phyloP scores from a whole-genome alignment of 495 filamentous ascomycete species.

The Xanthoparmelia taractica region DNA sequence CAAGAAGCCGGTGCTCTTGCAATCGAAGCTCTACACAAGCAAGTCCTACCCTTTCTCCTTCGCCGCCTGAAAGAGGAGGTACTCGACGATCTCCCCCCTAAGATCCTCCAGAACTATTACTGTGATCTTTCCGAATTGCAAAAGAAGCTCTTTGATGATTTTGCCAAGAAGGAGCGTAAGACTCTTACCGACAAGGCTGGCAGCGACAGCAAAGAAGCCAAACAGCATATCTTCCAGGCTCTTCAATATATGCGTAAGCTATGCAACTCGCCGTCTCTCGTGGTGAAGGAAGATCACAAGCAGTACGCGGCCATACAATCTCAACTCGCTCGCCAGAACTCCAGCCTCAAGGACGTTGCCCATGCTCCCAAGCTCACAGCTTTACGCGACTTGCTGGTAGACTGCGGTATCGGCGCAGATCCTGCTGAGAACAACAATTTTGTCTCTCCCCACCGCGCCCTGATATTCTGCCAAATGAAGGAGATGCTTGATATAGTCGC shows the following conservation, averaged over 20 bases:
- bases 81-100: constrained; percentile 88
- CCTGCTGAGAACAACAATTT: constrained; percentile 55
- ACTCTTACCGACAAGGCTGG: constrained; percentile 70
- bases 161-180: constrained; percentile 85
- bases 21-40: constrained; percentile 95
- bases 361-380: constrained; percentile 93
- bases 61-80: constrained; percentile 97
- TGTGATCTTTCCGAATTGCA: constrained; percentile 96
- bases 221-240: constrained; percentile 98
- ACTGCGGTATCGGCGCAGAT: constrained; percentile 85
- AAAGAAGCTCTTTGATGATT: constrained; percentile 90
- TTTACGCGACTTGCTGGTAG: constrained; percentile 78
- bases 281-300: constrained; percentile 88
- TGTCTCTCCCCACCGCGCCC: constrained; percentile 87
- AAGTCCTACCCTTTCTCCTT: constrained; percentile 92
- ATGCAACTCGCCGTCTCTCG: constrained; percentile 92
- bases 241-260: constrained; percentile 99
- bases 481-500: constrained; percentile 99
- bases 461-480: constrained; percentile 99
- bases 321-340: constrained; percentile 60
- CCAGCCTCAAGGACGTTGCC: constrained; percentile 69
- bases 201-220: constrained; percentile 74
- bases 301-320: constrained; percentile 78
- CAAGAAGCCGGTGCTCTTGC: constrained; percentile 94
- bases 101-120: constrained; percentile 99